Base-by-base conservation (phyloP, 371 early-diverging fungal species). In the Apophysomyces variabilis region DNA sequence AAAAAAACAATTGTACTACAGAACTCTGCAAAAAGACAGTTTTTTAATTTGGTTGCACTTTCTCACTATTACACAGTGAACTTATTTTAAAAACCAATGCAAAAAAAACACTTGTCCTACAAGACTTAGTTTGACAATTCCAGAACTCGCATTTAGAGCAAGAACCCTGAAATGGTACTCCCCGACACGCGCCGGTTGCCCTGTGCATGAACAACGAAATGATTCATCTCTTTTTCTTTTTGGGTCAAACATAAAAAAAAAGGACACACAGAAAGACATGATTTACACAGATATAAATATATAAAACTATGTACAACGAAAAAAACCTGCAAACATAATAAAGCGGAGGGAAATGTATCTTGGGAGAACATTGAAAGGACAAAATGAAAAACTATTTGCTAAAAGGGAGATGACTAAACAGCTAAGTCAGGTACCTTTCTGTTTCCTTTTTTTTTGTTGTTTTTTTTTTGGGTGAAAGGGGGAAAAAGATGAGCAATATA, bases 121-220 rank as follows among this genome's bases (percentile, higher is more conserved):
- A 35, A 21, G 9, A 21, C 54, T 50, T 50, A 50, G 54, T 50
- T 50, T 50, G 54, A 50, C 54, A 50, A 50, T 50, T 50, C 54
- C 9, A 50, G 21, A 16, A 50, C 54, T 50, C 54, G 16, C 54
- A 50, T 50, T 50, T 18, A 21, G 54, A 50, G 21, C 54, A 50
- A 50, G 54, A 50, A 50, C 54, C 54, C 54, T 50, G 54, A 50
- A 50, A 50, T 50, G 21, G 54, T 50, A 50, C 54, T 50, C 54
- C 54, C 54, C 54, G 54, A 50, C 54, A 50, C 54, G 54, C 54
- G 54, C 54, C 54, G 54, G 18, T 50, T 50, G 54, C 54, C 54
- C 54, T 50, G 54, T 50, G 54, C 54, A 50, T 50, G 54, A n/a
- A 21, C 9, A 4, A 7, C n/a, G 16, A 21, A 21, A 18, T n/a